Evolutionary conservation across 495 filamentous ascomycete genomes (phyloP).

Genomic region (Glonium stellatum): DNA sequence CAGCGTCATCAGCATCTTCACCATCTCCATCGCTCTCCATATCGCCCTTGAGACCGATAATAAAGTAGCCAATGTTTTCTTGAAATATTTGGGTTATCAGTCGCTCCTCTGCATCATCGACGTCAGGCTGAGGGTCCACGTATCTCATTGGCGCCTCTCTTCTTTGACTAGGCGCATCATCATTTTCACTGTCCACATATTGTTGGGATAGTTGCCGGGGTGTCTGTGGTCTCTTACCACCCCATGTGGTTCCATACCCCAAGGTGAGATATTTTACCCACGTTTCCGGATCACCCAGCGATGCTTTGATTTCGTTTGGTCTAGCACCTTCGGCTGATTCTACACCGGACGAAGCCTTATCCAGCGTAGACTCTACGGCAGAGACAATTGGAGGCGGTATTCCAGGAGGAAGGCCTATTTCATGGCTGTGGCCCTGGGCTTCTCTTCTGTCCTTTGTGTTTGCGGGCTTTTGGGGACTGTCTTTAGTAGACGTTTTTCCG

Average conservation of each 20-base stretch:
- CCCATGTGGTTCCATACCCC: constrained; percentile 56
- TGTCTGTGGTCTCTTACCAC: constrained; percentile 19
- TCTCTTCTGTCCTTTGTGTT: too few relatives aligned
- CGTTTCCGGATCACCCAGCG: constrained; percentile 25
- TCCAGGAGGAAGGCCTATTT: constrained; percentile 9
- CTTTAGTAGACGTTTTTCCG: background rate
- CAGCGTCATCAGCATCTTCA: constrained; percentile 36
- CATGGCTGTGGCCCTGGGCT: background rate
- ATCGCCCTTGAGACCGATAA: constrained; percentile 64
- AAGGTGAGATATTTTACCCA: constrained; percentile 39
- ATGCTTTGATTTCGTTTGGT: constrained; percentile 11
- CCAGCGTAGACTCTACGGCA: constrained; percentile 24
- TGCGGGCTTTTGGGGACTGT: background rate
- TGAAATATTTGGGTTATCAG: constrained; percentile 29
- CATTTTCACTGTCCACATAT: background rate
- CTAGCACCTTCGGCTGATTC: constrained; percentile 8
- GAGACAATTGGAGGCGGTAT: constrained; percentile 33
- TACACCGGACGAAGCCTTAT: constrained; percentile 21
- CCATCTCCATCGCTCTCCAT: constrained; percentile 42
- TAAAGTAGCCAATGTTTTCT: constrained; percentile 51
- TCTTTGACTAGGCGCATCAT: constrained; percentile 3
- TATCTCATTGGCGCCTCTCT: constrained; percentile 25
- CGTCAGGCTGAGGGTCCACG: constrained; percentile 37
- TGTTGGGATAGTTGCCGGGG: constrained; percentile 3
- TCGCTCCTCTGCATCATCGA: constrained; percentile 26